Percentiles rank a stretch among this genome's conserved stretches.
phyloP scores from a whole-genome alignment of 1,139 yeast species.

The Geotrichum phurueaensis region DNA sequence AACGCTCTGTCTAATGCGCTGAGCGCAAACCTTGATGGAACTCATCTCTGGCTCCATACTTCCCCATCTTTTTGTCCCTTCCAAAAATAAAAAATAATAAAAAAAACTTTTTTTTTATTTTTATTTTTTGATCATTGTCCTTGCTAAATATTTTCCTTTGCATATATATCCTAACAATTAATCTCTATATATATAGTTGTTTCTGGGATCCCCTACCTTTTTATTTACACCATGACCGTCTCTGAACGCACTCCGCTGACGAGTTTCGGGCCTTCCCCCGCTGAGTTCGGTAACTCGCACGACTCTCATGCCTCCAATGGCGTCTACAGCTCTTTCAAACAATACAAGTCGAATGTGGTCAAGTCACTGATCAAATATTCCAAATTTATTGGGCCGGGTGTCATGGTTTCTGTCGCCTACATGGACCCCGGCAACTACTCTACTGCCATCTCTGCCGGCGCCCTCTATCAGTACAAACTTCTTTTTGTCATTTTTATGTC shows the following conservation, averaged over 20 bases:
- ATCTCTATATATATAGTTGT: neutral
- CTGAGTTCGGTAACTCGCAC: neutral
- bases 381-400: constrained; percentile 66
- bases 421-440: constrained; percentile 87
- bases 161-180: neutral
- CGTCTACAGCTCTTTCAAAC: neutral
- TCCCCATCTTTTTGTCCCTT: neutral
- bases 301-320: neutral
- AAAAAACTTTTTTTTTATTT: neutral
- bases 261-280: neutral
- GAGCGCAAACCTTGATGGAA: neutral
- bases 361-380: constrained; percentile 42
- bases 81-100: neutral
- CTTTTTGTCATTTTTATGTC: constrained; percentile 63
- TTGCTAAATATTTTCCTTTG: neutral
- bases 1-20: neutral
- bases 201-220: neutral
- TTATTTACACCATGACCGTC: neutral
- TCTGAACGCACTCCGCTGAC: constrained; percentile 6
- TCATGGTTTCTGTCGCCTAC: constrained; percentile 71
- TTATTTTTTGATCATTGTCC: too few relatives aligned
- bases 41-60: neutral
- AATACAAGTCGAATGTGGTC: neutral
- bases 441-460: constrained; percentile 74
- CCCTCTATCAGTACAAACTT: constrained; percentile 55